Base-by-base conservation (phyloP, 805 yeast genomes). In the Candida andamanensis region DNA sequence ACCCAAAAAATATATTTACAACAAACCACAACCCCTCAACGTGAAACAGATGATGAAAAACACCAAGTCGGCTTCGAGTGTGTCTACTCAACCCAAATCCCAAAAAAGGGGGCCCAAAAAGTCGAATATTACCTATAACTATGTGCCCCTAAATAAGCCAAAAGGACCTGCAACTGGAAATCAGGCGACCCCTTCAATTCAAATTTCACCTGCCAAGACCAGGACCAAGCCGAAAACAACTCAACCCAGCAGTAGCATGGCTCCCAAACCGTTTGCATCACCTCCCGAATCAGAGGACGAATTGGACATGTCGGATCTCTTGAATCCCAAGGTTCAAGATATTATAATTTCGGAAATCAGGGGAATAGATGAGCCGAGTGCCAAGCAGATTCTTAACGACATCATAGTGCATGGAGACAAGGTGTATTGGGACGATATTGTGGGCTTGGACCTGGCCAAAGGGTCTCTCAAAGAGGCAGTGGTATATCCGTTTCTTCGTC, bases 351-450 rank as follows among this genome's bases (percentile, higher is more conserved):
- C 58, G n/a, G 63, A 71, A 6, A 50, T 72, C 27, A 52, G 66
- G 37, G 96, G 95, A 2, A 83, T 90, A 8, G 97, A 90, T 55
- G 77, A 74, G 34, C 47, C 49, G 4, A 80, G 95, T 0, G 95
- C 94, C 8, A 74, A 74, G 41, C 95, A 85, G 52, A 89, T 90
- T 31, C 61, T 90, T 35, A 83, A 82, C 41, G 96, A 90, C 50
- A 85, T 90, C 37, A 82, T 90, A 16, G 82, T 87, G 4, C 79
- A 78, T 33, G 96, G 95, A 10, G 96, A 89, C 50, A 85, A 85
- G 46, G 92, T 90, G 2, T 79, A 74, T 45, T 92, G 97, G 97
- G 90, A 82, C 32, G 97, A 92, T 50, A 83, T 90, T 41, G 95
- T 95, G 1, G 98, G 98, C 1, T 60, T 92, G 18, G 90, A 82